Evolutionary conservation across 2,329 filamentous ascomycete genomes (phyloP), one percentile per base, ranked within the genome.

Genomic region (Claviceps sp.): DNA sequence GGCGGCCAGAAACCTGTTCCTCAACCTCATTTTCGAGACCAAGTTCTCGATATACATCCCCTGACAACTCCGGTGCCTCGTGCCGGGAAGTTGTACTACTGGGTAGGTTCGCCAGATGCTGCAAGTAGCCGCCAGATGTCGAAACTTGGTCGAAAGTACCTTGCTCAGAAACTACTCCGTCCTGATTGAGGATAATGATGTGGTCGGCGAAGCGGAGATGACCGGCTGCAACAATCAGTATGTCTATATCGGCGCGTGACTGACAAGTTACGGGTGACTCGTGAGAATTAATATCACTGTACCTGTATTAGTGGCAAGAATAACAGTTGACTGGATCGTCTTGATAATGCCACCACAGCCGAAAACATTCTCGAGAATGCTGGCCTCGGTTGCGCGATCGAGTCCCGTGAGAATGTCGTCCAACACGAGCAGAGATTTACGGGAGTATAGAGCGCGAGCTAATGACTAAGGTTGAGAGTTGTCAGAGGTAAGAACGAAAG

Each of bases 301-400:
- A 58, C 61, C 47, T 7, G 60, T 59, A 47, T 62, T 64, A 11
- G 64, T 65, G 4, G 61, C 57, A 41, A 65, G 47, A 2, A 67
- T 55, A 2, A 63, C 55, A 0, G 65, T 63, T 1, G 55, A 48
- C 2, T 56, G 53, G n/a, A 57, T 51, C 10, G 2, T 54, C 42
- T 53, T 55, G 8, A 66, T 52, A 10, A 71, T 50, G 0, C 68
- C 67, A n/a, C 58, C 57, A 4, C 30, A 26, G 1, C 64, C 62
- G 48, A 73, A 68, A 0, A 71, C 63, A 2, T 59, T 58, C 0
- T 61, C 56, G 38, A 70, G 67, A 1, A 72, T 65, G 10, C 63
- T 61, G 24, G 65, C 58, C 47, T 70, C 67, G 0, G 70, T 72
- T 7, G 66, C 58, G 5, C 62, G 58, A 50, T 70, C 68, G 2